phyloP scores from a whole-genome alignment of 352 stramenopile genomes.

The Globisporangium viniferum region DNA sequence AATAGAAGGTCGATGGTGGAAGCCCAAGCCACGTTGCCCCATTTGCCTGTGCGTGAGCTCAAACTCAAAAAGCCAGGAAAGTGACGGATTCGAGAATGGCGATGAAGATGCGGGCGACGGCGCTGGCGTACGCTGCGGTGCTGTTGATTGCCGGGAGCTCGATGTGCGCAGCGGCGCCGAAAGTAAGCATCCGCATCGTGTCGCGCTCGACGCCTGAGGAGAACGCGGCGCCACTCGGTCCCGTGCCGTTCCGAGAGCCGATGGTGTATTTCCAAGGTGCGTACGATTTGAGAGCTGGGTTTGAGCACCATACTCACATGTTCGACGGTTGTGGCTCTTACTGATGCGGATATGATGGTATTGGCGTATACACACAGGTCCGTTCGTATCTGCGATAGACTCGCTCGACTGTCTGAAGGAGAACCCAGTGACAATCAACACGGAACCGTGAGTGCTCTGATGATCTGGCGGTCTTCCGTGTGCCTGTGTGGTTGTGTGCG shows the following conservation, averaged over 20 bases:
- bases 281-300: neutral
- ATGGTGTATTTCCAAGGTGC: constrained; percentile 37
- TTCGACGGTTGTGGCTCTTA: neutral
- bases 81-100: neutral
- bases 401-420: constrained; percentile 43
- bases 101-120: constrained; percentile 15
- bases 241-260: constrained; percentile 49
- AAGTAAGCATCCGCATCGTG: constrained; percentile 63
- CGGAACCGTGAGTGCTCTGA: constrained; percentile 32
- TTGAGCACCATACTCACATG: neutral
- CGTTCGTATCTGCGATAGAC: constrained; percentile 32
- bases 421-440: constrained; percentile 35
- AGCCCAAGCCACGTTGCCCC: neutral
- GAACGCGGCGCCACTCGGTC: constrained; percentile 17
- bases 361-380: constrained; percentile 18
- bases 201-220: constrained; percentile 23
- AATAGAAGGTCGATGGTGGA: neutral
- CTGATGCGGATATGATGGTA: neutral
- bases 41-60: neutral
- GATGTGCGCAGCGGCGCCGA: constrained; percentile 39
- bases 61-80: neutral
- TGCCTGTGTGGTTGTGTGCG: neutral
- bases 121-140: constrained; percentile 16
- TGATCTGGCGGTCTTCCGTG: neutral
- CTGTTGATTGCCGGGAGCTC: constrained; percentile 22